Evolutionary conservation across 305 asterid genomes (phyloP), one percentile per base, ranked within the genome.

Genomic region (Fraxinus angustifolia): DNA sequence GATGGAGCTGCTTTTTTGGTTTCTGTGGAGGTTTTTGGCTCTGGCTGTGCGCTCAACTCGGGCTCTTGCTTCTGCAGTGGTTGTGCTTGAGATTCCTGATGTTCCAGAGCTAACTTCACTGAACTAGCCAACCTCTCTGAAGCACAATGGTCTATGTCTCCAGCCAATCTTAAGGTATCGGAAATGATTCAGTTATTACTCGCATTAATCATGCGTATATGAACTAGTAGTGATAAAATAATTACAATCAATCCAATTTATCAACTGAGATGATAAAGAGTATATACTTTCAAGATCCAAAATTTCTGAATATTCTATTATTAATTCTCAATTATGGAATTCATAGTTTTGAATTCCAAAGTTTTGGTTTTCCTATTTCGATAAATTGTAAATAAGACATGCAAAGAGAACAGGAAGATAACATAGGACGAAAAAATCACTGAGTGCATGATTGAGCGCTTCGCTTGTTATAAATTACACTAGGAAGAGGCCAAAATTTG

Each of bases 161-260:
- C 84, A 56, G 82, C 81, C 78, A 67, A 33, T 71, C 89, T 87
- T 53, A 26, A 35, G 60, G 56, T n/a, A 11, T 38, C 3, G 5
- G 4, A 79, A 68, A 65, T 12, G 30, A 62, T 5, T 83, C 73
- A 76, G 3, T 4, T 3, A 48, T 53, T 17, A 75, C 17, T 21
- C 14, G 21, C 17, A 11, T 45, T 23, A 26, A 75, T 21, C 33
- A 42, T 11, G 21, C 30, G 42, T 11, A 26, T 10, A 65, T 65
- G n/a, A 8, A 19, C 34, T 56, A 56, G 26, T 56, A 56, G 23
- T 56, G 26, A 56, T 5, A 56, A 56, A 17, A 23, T 5, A 23
- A 56, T 19, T 17, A 56, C 7, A 56, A 56, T 16, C 26, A 56
- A 56, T 10, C 8, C 67, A 56, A 17, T 56, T 56, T 56, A 56